Evolutionary conservation across 2,329 filamentous ascomycete species (phyloP).

Genomic region (Elsinoe australis): DNA sequence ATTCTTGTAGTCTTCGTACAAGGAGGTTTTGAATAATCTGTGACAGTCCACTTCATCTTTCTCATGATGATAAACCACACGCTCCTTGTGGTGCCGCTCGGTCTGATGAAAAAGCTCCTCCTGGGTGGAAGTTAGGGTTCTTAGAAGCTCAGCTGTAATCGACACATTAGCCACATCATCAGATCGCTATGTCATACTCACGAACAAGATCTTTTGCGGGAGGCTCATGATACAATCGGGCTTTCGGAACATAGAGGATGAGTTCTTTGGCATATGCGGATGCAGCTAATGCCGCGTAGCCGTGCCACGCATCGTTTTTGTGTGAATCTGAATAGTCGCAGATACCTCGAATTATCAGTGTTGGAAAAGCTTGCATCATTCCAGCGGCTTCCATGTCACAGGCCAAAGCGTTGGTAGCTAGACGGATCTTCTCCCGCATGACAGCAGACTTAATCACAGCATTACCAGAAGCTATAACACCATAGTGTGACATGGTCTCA

Average conservation of each 20-base stretch:
- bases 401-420: conserved; percentile 16
- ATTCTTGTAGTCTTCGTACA: conserved; percentile 29
- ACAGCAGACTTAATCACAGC: conserved; percentile 17
- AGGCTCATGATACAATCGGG: too few species aligned
- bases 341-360: conserved; percentile 24
- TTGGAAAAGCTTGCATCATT: conserved; percentile 18
- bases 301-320: conserved; percentile 25
- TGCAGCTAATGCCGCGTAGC: conserved; percentile 22
- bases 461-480: conserved; percentile 35
- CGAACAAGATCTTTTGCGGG: too few species aligned
- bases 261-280: conserved; percentile 23
- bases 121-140: neutral
- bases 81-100: conserved; percentile 1
- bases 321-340: conserved; percentile 25
- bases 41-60: neutral
- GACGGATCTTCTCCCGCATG: conserved; percentile 16
- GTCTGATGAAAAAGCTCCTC: neutral
- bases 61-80: neutral
- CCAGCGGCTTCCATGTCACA: conserved; percentile 22
- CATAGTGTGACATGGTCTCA: conserved; percentile 31
- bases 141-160: neutral
- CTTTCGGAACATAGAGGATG: neutral
- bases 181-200: conserved; percentile 1
- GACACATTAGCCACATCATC: neutral
- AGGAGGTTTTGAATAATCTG: conserved; percentile 25